Evolutionary conservation across 257 asterid species (phyloP).

Genomic region (Ajuga chamaepitys): DNA sequence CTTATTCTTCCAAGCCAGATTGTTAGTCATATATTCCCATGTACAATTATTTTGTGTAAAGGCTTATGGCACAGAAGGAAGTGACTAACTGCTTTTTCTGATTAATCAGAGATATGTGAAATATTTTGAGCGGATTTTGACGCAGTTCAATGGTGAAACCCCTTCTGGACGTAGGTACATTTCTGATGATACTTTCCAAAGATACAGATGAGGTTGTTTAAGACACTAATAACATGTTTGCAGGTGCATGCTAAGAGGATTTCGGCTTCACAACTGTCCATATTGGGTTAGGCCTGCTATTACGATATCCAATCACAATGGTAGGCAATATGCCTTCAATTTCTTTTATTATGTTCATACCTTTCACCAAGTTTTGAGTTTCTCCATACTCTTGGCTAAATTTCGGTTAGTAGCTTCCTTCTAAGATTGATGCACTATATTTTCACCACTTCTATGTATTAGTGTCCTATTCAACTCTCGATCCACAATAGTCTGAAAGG

Average conservation of each 20-base stretch:
- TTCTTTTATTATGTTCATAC: slow-evolving; percentile 10
- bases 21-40: slow-evolving; percentile 45
- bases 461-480: neutral
- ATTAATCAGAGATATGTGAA: slow-evolving; percentile 80
- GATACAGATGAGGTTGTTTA: slow-evolving; percentile 18
- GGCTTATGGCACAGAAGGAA: slow-evolving; percentile 6
- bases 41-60: slow-evolving; percentile 2
- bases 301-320: slow-evolving; percentile 81
- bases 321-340: slow-evolving; percentile 32
- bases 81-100: slow-evolving; percentile 15
- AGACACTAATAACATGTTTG: slow-evolving; percentile 22
- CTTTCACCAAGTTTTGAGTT: neutral
- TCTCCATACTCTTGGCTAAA: neutral
- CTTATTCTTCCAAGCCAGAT: slow-evolving; percentile 95
- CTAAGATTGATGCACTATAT: neutral
- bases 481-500: too few species aligned
- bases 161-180: slow-evolving; percentile 98
- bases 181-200: slow-evolving; percentile 30
- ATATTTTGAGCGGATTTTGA: slow-evolving; percentile 66
- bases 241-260: slow-evolving; percentile 99
- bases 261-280: slow-evolving; percentile 81
- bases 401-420: neutral
- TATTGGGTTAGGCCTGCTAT: slow-evolving; percentile 96
- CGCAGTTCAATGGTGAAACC: slow-evolving; percentile 66
- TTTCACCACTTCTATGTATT: neutral